These are phyloP conservation scores for Isatis tinctoria DNA, from an alignment of 345 rosid genomes.

Conservation along the genomic window DNA sequence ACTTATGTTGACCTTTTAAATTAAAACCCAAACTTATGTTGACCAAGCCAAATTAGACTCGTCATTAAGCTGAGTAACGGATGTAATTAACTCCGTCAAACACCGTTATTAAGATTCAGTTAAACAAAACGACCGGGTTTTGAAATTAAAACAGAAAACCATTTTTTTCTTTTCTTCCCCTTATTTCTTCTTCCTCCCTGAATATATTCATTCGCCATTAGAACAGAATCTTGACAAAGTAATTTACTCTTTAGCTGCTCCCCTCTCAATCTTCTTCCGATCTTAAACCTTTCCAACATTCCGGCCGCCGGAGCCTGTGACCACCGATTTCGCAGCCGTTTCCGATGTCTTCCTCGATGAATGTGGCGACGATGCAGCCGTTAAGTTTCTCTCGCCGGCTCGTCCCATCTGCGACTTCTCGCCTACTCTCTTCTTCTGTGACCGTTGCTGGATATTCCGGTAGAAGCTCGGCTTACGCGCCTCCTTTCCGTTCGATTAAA, in stretches of 20 bases:
- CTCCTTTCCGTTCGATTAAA: conserved; percentile 29
- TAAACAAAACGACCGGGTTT: too few species aligned
- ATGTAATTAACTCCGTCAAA: too few species aligned
- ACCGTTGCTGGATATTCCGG: conserved; percentile 25
- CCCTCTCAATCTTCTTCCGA: conserved; percentile 16
- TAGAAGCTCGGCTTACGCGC: conserved; percentile 11
- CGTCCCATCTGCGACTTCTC: conserved; percentile 3
- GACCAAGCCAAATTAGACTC: too few species aligned
- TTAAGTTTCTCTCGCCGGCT: conserved; percentile 28
- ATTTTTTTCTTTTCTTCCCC: too few species aligned
- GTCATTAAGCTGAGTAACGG: too few species aligned
- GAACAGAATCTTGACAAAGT: background rate
- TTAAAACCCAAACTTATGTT: too few species aligned
- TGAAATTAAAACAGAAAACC: too few species aligned
- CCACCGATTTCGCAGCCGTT: background rate
- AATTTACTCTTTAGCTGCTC: conserved; percentile 23
- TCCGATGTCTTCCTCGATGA: conserved; percentile 20
- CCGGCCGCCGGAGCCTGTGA: conserved; percentile 4
- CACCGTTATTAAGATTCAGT: too few species aligned
- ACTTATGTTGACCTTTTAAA: too few species aligned
- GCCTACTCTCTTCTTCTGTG: conserved; percentile 14
- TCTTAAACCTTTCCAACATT: background rate
- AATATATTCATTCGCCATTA: background rate
- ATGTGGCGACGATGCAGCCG: conserved; percentile 32
- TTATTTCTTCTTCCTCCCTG: too few species aligned